A percentile compares a stretch with the other conserved stretches of the same genome.
Conservation (phyloP, 2,329 filamentous ascomycete genomes). For the Penicillium freii region DNA sequence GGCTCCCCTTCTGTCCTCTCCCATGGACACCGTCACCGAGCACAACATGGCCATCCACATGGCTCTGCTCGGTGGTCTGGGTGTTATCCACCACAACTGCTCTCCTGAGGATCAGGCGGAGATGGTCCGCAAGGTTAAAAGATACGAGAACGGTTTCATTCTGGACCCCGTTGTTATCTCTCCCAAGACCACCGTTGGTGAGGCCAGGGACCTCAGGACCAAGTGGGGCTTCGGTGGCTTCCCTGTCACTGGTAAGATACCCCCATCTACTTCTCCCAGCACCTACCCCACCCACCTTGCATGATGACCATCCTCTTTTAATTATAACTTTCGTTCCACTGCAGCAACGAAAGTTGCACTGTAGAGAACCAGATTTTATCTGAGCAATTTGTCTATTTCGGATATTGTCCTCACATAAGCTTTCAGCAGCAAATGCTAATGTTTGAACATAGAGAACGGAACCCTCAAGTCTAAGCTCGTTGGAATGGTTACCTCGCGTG, state of each 20-base stretch:
- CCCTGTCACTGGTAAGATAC: constrained; percentile 86
- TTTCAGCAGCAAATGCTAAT: constrained; percentile 18
- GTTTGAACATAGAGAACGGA: constrained; percentile 68
- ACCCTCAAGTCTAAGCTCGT: constrained; percentile 93
- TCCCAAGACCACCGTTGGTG: constrained; percentile 80
- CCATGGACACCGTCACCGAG: constrained; percentile 99
- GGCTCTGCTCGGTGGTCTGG: constrained; percentile 54
- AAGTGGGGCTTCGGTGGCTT: constrained; percentile 99
- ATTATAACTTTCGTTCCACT: constrained; percentile 99
- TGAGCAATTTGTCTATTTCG: constrained; percentile 39
- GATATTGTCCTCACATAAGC: constrained; percentile 9
- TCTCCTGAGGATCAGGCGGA: constrained; percentile 95
- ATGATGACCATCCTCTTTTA: constrained; percentile 70
- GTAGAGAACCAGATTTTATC: constrained; percentile 65
- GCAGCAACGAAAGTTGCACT: constrained; percentile 82
- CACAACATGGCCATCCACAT: constrained; percentile 99
- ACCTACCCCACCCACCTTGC: constrained; percentile 20
- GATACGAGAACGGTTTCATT: constrained; percentile 99
- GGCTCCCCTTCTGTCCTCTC: constrained; percentile 94
- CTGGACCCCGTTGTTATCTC: constrained; percentile 90
- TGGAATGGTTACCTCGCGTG: constrained; percentile 95
- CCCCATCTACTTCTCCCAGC: constrained; percentile 4
- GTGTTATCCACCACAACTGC: constrained; percentile 99
- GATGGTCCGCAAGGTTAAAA: constrained; percentile 99
- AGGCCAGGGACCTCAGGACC: constrained; percentile 90